Percentiles rank a stretch among this genome's conserved stretches.
These are phyloP conservation scores for Phytophthora multivora DNA, from an alignment of 352 stramenopile species.

Conservation along the genomic window DNA sequence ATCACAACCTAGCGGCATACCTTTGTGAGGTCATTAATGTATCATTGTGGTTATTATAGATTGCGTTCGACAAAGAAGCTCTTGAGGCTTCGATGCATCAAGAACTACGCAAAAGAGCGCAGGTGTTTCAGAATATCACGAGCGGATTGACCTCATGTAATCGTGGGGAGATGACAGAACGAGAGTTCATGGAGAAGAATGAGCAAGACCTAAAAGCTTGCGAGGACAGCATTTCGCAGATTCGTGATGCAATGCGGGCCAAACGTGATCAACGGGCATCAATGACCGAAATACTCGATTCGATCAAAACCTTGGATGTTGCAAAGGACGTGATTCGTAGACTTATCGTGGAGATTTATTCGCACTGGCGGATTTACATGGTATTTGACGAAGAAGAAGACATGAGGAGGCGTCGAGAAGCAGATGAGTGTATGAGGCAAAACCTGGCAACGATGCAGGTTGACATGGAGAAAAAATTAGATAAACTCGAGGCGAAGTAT, in stretches of 20 bases:
- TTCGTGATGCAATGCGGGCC: slow-evolving; percentile 46
- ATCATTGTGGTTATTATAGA: slow-evolving; percentile 24
- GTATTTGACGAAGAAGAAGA: slow-evolving; percentile 35
- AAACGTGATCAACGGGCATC: slow-evolving; percentile 23
- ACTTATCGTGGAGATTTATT: slow-evolving; percentile 59
- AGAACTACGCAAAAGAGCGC: slow-evolving; percentile 53
- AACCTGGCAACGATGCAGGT: slow-evolving; percentile 17
- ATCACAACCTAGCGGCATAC: too few species aligned
- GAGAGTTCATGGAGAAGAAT: slow-evolving; percentile 60
- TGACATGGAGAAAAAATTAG: slow-evolving; percentile 34
- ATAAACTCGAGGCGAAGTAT: slow-evolving; percentile 35
- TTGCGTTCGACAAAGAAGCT: slow-evolving; percentile 58
- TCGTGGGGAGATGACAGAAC: slow-evolving; percentile 42
- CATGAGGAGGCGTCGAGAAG: slow-evolving; percentile 18
- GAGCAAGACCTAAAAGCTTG: slow-evolving; percentile 56
- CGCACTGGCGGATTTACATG: slow-evolving; percentile 50
- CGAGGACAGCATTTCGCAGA: slow-evolving; percentile 65
- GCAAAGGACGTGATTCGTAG: slow-evolving; percentile 55
- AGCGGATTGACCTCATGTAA: slow-evolving; percentile 35
- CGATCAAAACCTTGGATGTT: slow-evolving; percentile 45
- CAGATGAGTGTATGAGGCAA: slow-evolving; percentile 8
- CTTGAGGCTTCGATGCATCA: slow-evolving; percentile 54
- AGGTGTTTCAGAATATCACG: slow-evolving; percentile 56
- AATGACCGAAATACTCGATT: slow-evolving; percentile 45
- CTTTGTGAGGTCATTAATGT: too few species aligned